A percentile compares a stretch with the other conserved stretches of the same genome.
phyloP scores from a whole-genome alignment of 169 alveolate genomes.

The Plasmodium vivax region DNA sequence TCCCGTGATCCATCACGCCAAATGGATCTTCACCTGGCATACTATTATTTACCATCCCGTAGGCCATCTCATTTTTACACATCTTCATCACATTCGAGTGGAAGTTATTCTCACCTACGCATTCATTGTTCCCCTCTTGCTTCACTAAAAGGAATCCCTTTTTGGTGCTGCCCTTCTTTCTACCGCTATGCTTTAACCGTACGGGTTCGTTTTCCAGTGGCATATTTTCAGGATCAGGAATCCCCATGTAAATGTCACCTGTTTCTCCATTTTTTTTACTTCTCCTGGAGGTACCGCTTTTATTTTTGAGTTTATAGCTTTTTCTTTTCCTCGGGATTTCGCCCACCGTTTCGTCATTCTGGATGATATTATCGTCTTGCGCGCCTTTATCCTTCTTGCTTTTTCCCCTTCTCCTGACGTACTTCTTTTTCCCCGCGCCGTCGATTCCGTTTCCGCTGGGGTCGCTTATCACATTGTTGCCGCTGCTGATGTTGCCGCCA shows the following conservation, averaged over 20 bases:
- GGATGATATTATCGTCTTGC: constrained; percentile 17
- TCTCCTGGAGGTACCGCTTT: neutral
- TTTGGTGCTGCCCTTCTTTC: neutral
- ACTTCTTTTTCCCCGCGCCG: neutral
- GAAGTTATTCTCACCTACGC: neutral
- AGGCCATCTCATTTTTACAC: neutral
- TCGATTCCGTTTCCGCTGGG: neutral
- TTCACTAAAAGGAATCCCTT: neutral
- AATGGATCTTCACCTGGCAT: neutral
- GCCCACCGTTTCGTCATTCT: constrained; percentile 9
- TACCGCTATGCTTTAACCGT: neutral
- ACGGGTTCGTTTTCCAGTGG: neutral
- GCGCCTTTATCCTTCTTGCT: constrained; percentile 16
- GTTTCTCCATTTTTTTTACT: neutral
- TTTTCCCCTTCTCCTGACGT: constrained; percentile 25
- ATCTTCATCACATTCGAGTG: neutral
- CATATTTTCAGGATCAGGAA: neutral
- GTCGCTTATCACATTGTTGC: neutral
- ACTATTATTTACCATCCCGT: neutral
- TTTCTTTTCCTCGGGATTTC: neutral
- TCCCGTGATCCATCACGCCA: neutral
- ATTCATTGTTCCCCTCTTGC: neutral
- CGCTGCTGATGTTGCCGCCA: neutral
- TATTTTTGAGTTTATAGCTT: constrained; percentile 20
- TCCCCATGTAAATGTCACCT: neutral